These are phyloP conservation scores for Talaromyces pinophilus DNA, from an alignment of 2,329 filamentous ascomycete genomes.

Conservation along the genomic window DNA sequence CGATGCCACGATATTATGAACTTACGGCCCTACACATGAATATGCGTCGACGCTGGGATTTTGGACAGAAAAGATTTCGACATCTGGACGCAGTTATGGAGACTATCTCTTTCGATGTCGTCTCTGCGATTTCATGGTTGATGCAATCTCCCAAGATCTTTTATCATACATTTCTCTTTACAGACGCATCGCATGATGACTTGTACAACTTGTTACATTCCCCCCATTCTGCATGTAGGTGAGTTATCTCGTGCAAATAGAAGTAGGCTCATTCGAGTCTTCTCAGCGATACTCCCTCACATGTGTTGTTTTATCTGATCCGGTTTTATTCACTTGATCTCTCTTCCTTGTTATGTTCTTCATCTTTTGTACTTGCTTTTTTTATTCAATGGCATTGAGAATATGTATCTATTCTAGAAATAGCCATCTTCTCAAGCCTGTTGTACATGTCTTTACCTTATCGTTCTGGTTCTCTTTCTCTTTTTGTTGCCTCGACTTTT, in stretches of 20 bases:
- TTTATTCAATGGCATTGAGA: not conserved
- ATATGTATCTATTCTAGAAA: not conserved
- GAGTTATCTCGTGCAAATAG: constrained; percentile 12
- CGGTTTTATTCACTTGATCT: constrained; percentile 2
- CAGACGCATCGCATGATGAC: constrained; percentile 22
- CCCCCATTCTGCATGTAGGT: constrained; percentile 28
- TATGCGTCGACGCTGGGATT: constrained; percentile 20
- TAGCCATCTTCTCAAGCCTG: not conserved
- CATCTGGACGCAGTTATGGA: constrained; percentile 14
- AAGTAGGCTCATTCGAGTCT: not conserved
- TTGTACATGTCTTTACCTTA: constrained; percentile 9
- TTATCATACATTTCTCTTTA: constrained; percentile 18
- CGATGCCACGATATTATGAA: constrained; percentile 41
- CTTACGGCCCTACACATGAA: constrained; percentile 25
- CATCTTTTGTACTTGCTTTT: constrained; percentile 2
- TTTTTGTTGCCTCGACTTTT: constrained; percentile 3
- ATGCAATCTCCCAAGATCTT: constrained; percentile 15
- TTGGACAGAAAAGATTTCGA: constrained; percentile 20
- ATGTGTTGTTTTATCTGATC: constrained; percentile 18
- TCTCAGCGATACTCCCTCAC: constrained; percentile 17
- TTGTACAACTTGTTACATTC: constrained; percentile 27
- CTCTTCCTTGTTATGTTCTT: constrained; percentile 7
- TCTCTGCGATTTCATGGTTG: constrained; percentile 19
- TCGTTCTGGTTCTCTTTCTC: not conserved
- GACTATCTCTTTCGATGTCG: not conserved